phyloP scores from a whole-genome alignment of 805 yeast species.

The Barnettozyma populi region DNA sequence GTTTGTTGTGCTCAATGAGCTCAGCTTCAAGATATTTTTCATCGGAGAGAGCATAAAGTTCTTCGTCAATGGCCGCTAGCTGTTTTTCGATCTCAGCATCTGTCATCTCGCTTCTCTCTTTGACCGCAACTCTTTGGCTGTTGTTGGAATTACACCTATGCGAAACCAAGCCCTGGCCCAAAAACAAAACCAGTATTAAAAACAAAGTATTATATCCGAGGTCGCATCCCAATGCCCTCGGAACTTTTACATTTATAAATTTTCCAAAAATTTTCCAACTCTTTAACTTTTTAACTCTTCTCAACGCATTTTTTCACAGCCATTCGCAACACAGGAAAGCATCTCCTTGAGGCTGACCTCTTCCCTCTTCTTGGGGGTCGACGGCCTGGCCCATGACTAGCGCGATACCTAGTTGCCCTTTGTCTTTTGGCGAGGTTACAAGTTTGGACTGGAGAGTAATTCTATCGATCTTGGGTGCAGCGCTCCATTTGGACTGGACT shows the following conservation, averaged over 20 bases:
- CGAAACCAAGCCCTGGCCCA: background rate
- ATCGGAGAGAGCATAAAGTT: conserved; percentile 10
- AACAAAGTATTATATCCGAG: background rate
- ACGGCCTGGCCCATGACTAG: conserved; percentile 66
- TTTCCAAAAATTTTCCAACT: background rate
- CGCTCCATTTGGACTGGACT: conserved; percentile 48
- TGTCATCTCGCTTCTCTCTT: background rate
- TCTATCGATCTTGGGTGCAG: conserved; percentile 71
- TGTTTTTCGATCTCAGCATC: conserved; percentile 2
- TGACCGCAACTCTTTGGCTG: background rate
- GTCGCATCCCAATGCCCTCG: background rate
- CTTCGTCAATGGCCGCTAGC: conserved; percentile 1
- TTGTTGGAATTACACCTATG: background rate
- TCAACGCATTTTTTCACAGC: conserved; percentile 61
- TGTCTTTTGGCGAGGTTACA: conserved; percentile 14
- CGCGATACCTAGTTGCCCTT: conserved; percentile 40
- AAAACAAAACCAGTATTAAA: background rate
- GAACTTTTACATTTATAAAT: background rate
- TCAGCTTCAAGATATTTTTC: conserved; percentile 9
- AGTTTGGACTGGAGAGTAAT: conserved; percentile 58
- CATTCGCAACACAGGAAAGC: conserved; percentile 53
- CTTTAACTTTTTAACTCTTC: conserved; percentile 10
- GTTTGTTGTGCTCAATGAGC: conserved; percentile 8
- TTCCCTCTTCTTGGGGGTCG: conserved; percentile 9
- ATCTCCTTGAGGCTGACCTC: conserved; percentile 67